Evolutionary conservation across 495 filamentous ascomycete species (phyloP), one percentile per base, ranked within the genome.

Genomic region (Sphaerosporella brunnea): DNA sequence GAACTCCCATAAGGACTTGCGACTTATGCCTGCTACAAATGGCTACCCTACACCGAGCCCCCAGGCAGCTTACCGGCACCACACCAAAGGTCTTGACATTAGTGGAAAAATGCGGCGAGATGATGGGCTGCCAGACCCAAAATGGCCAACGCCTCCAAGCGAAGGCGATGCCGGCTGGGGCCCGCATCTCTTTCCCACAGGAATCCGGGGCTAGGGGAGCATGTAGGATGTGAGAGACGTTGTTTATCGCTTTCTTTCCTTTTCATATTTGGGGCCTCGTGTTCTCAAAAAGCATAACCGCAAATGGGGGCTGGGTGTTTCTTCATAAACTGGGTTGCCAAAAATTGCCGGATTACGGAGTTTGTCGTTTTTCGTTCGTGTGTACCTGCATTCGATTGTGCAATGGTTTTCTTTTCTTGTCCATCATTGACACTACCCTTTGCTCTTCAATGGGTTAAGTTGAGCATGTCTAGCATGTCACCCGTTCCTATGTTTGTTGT

Each of bases 101-200:
- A 59, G 68, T 11, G 70, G 45, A 13, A 55, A 50, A 28, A 51
- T 51, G 16, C 53, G 55, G 48, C 49, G 54, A 47, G 57, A 61
- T 32, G 58, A 61, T 35, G 57, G 60, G 13, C 45, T 60, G 25
- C 46, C 59, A 35, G 70, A 72, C 49, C 73, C 80, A 36, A 84
- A 87, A 63, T 93, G 84, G 82, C 87, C 87, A 21, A 96, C 90
- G n/a, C 92, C 92, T 32, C 90, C 90, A 42, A 60, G 58, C 36
- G 53, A 74, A 77, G 49, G 90, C 87, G 62, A 94, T 82, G 86
- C 82, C 77, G 23, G 76, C 78, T n/a, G 76, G 84, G 35, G 77
- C 19, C 43, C 15, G 13, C 25, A 34, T 13, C 26, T 34, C 9
- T 36, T 15, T 28, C 18, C 41, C 13, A 30, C 19, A 19, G 41